Evolutionary conservation across 208 protist species (phyloP).

Genomic region (Crithidia sp.): DNA sequence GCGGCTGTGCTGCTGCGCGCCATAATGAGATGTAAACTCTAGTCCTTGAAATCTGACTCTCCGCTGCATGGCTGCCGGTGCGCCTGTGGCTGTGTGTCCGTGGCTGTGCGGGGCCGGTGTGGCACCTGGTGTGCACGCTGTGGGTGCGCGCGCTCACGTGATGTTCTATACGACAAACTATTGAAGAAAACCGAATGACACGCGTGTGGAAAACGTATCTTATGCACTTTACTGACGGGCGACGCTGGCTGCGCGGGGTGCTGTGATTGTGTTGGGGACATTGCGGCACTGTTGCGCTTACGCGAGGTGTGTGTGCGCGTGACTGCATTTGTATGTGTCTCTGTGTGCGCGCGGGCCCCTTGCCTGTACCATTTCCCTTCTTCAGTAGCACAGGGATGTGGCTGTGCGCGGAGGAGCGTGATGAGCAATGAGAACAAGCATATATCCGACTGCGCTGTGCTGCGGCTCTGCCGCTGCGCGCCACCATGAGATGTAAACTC

Average conservation of each 20-base stretch:
- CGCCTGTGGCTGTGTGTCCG: too few species aligned
- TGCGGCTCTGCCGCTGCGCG: slow-evolving; percentile 17
- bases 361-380: too few species aligned
- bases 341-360: neutral
- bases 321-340: neutral
- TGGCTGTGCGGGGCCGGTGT: too few species aligned
- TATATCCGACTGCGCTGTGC: slow-evolving; percentile 46
- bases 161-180: slow-evolving; percentile 5
- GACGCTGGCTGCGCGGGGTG: neutral
- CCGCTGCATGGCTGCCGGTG: too few species aligned
- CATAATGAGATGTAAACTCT: too few species aligned
- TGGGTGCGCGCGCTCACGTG: neutral
- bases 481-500: slow-evolving; percentile 39
- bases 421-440: slow-evolving; percentile 70
- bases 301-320: neutral
- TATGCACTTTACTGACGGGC: slow-evolving; percentile 16
- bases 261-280: neutral
- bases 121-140: neutral
- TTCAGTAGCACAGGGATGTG: too few species aligned
- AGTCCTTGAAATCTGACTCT: too few species aligned
- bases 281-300: neutral
- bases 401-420: slow-evolving; percentile 7
- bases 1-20: too few species aligned
- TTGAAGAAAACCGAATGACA: slow-evolving; percentile 26
- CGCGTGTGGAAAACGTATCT: slow-evolving; percentile 16